Evolutionary conservation across 2,329 filamentous ascomycete species (phyloP).

Genomic region (Pseudocercospora pini-densiflorae): DNA sequence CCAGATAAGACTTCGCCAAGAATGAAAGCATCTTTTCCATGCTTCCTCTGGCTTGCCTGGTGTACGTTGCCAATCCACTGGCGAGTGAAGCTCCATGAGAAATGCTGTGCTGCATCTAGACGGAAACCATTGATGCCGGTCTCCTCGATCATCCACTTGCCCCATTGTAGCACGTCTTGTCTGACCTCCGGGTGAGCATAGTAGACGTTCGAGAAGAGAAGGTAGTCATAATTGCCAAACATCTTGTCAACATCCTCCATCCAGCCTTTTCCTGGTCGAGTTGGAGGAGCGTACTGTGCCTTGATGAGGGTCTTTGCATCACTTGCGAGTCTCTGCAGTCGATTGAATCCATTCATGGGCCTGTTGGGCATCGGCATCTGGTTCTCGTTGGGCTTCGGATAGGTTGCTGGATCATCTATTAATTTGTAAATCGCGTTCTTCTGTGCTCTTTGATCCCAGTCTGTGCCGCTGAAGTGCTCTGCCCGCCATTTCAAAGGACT

Average conservation of each 20-base stretch:
- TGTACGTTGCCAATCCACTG: conserved; percentile 66
- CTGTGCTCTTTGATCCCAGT: conserved; percentile 64
- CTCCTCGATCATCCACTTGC: conserved; percentile 66
- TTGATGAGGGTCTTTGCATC: conserved; percentile 20
- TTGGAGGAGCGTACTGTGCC: conserved; percentile 8
- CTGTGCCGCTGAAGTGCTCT: conserved; percentile 70
- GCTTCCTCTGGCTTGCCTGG: conserved; percentile 42
- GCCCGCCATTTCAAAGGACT: conserved; percentile 67
- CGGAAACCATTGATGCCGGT: conserved; percentile 68
- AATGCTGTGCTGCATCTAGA: conserved; percentile 75
- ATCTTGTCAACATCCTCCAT: conserved; percentile 64
- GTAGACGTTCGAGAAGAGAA: conserved; percentile 75
- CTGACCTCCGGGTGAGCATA: conserved; percentile 67
- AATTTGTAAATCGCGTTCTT: conserved; percentile 70
- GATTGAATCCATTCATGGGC: conserved; percentile 26
- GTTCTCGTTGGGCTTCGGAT: conserved; percentile 32
- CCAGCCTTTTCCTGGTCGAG: conserved; percentile 63
- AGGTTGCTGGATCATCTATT: conserved; percentile 47
- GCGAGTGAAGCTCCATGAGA: conserved; percentile 67
- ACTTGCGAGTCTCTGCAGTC: conserved; percentile 31
- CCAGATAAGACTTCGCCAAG: conserved; percentile 73
- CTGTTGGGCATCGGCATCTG: conserved; percentile 25
- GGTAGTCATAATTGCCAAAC: conserved; percentile 69
- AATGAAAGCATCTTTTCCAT: conserved; percentile 61
- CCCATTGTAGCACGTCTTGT: conserved; percentile 69